Evolutionary conservation across 192 early-diverging fungal species (phyloP), one percentile per base, ranked within the genome.

Genomic region (Coemansia sp.): DNA sequence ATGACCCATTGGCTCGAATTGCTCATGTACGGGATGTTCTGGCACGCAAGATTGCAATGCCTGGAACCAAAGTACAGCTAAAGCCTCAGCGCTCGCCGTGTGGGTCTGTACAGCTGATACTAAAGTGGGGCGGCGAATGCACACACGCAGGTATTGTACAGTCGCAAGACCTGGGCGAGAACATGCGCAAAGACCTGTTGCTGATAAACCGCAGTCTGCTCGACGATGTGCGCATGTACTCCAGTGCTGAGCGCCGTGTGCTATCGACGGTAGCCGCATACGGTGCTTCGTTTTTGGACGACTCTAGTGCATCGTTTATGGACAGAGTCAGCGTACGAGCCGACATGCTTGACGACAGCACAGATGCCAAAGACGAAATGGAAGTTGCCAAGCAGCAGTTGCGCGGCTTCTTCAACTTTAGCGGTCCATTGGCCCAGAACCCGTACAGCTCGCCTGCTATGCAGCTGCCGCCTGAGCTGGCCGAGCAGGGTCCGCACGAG

Each of bases 81-180:
- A 94, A 95, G 74, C 92, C 96, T 0, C 79, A 77, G 9, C 89
- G 84, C 64, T 55, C 53, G 23, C 53, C 53, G 5, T 84, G 70
- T 57, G 27, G 17, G 35, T 89, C 93, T 55, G 82, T 95, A 14
- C 92, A 95, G 82, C 73, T 98, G 32, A 91, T 96, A 76, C 90
- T 97, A 32, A 98, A 98, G 72, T 98, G 96, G 96, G 94, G 94
- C 53, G 96, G 91, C 52, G 90, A 91, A 78, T 96, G 95, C 69
- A 98, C 96, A 9, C 96, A 98, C 70, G 92, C 93, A 3, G 96
- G 94, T 5, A 80, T 78, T 5, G 88, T 92, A 65, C 96, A 98
- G 73, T 89, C 90, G 5, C 86, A 88, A 66, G 96, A 98, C 65
- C 73, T 98, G 57, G 96, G 90, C 21, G 90, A 93, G 57, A 95